Conservation (phyloP, 352 stramenopile species). For the Phytophthora crassamura region DNA sequence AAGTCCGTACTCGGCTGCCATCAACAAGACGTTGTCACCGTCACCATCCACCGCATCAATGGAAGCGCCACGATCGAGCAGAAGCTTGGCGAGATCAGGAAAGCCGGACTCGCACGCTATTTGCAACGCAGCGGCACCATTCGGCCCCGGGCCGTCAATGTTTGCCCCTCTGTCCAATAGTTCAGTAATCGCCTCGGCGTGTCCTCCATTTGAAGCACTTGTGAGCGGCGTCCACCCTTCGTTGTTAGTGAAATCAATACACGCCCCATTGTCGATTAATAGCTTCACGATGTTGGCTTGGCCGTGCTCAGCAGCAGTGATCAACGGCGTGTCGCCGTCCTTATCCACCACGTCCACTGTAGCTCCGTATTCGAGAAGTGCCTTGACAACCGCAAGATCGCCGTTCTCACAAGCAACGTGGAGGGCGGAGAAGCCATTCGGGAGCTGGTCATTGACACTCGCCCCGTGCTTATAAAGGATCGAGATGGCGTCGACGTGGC, state of each 20-base stretch:
- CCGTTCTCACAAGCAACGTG: background rate
- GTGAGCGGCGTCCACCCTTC: slow-evolving; percentile 1
- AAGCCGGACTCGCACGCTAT: background rate
- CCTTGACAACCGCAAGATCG: background rate
- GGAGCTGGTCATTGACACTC: background rate
- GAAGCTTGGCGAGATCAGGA: background rate
- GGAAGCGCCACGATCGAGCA: background rate
- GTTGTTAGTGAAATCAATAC: background rate
- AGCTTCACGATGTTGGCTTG: slow-evolving; percentile 1
- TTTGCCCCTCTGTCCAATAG: background rate
- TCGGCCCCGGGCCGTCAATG: background rate
- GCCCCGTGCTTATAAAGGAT: background rate
- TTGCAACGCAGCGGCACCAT: background rate
- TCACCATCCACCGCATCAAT: background rate
- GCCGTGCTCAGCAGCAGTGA: background rate
- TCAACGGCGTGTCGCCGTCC: background rate
- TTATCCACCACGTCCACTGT: background rate
- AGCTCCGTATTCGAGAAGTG: background rate
- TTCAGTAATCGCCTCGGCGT: background rate
- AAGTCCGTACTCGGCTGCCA: background rate
- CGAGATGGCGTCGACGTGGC: too few relatives aligned
- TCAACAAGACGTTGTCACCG: background rate
- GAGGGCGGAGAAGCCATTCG: background rate
- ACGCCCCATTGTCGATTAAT: background rate
- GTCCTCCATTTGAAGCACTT: background rate